These are phyloP conservation scores for Candida sojae DNA, from an alignment of 1,139 yeast genomes.

Conservation along the genomic window DNA sequence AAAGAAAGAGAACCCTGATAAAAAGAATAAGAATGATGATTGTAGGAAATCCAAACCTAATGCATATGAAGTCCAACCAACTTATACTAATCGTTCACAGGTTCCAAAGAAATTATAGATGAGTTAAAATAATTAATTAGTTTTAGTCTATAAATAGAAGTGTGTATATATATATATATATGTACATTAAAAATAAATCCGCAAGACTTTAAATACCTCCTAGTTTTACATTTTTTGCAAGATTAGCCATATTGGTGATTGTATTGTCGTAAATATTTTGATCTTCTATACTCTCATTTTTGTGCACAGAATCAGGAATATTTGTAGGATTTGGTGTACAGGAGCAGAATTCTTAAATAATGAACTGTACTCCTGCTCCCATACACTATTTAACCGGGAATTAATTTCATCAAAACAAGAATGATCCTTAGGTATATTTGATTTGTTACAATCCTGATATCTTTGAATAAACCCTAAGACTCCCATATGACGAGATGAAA, in stretches of 20 bases:
- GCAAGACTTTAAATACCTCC: neutral
- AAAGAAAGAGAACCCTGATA: neutral
- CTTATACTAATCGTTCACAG: constrained; percentile 38
- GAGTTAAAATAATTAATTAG: neutral
- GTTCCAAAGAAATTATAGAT: constrained; percentile 6
- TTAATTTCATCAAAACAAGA: constrained; percentile 15
- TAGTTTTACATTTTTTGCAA: constrained; percentile 11
- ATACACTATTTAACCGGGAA: constrained; percentile 11
- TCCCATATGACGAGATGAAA: constrained; percentile 23
- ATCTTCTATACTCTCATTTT: constrained; percentile 5
- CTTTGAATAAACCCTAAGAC: constrained; percentile 21
- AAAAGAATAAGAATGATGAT: neutral
- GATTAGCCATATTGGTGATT: constrained; percentile 8
- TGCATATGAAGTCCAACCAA: constrained; percentile 72
- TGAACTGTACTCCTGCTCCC: constrained; percentile 15
- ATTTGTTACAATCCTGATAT: constrained; percentile 3
- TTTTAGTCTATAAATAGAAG: no score
- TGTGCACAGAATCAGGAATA: neutral
- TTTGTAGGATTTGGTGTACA: neutral
- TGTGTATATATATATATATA: neutral
- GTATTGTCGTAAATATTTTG: neutral
- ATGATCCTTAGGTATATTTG: neutral
- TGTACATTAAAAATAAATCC: neutral
- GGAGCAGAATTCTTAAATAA: neutral
- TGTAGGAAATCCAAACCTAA: constrained; percentile 43